A percentile compares a stretch with the other conserved stretches of the same genome.
Evolutionary conservation across 192 early-diverging fungal genomes (phyloP).

Genomic region (Coemansia sp.): DNA sequence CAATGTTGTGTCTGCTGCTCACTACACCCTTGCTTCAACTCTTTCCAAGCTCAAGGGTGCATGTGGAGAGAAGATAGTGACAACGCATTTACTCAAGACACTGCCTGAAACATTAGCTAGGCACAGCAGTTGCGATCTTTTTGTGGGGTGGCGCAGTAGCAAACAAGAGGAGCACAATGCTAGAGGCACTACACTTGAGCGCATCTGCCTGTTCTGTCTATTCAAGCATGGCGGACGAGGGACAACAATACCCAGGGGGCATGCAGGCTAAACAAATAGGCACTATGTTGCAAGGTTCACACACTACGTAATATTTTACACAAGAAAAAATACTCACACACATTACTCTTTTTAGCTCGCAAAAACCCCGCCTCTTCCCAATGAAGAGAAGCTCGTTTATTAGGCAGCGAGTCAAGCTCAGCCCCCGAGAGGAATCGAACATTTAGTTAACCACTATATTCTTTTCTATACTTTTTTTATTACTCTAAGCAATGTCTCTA

Average conservation of each 20-base stretch:
- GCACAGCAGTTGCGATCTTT: neutral
- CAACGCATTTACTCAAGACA: neutral
- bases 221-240: too few species aligned
- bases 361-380: neutral
- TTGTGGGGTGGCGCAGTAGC: neutral
- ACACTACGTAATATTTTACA: neutral
- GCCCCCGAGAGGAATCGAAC: neutral
- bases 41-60: neutral
- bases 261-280: neutral
- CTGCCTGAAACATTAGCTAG: neutral
- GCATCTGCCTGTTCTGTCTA: neutral
- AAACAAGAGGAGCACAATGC: neutral
- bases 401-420: neutral
- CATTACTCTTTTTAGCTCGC: too few species aligned
- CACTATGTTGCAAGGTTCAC: neutral
- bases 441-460: neutral
- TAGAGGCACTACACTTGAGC: neutral
- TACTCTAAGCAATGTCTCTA: neutral
- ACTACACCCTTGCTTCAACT: neutral
- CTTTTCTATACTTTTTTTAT: neutral
- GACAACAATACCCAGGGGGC: neutral
- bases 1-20: neutral
- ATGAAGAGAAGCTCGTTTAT: neutral
- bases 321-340: neutral
- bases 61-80: neutral